These are phyloP conservation scores for Hypoxylon sp. DNA, from an alignment of 2,329 filamentous ascomycete genomes.

Conservation along the genomic window DNA sequence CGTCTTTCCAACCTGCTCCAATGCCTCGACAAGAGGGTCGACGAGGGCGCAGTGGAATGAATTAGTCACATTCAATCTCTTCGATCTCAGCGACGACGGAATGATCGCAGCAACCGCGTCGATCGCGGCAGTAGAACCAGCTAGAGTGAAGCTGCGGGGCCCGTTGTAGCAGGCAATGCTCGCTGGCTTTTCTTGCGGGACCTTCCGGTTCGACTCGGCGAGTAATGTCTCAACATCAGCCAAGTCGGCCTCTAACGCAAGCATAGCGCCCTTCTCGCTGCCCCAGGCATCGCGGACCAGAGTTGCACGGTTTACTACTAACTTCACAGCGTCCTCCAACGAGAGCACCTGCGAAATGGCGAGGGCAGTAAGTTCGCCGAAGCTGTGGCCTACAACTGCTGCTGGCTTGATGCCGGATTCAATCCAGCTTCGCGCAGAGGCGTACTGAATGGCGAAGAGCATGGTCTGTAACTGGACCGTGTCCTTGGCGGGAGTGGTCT, in stretches of 20 bases:
- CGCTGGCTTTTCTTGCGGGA: slow-evolving; percentile 24
- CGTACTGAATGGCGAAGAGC: slow-evolving; percentile 58
- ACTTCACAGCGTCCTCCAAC: slow-evolving; percentile 51
- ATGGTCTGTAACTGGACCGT: slow-evolving; percentile 54
- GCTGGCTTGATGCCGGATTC: slow-evolving; percentile 51
- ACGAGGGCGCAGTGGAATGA: slow-evolving; percentile 51
- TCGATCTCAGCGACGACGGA: slow-evolving; percentile 29
- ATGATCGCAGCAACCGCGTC: slow-evolving; percentile 45
- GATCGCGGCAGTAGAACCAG: slow-evolving; percentile 48
- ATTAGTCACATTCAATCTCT: slow-evolving; percentile 48
- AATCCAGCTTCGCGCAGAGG: slow-evolving; percentile 55
- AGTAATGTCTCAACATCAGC: slow-evolving; percentile 37
- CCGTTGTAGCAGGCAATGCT: slow-evolving; percentile 55
- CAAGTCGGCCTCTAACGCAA: slow-evolving; percentile 49
- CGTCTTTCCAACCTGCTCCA: slow-evolving; percentile 35
- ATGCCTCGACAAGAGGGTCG: slow-evolving; percentile 43
- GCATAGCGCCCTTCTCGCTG: slow-evolving; percentile 55
- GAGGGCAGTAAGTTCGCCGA: slow-evolving; percentile 59
- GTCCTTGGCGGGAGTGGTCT: slow-evolving; percentile 44
- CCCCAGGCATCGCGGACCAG: slow-evolving; percentile 54
- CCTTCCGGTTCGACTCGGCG: slow-evolving; percentile 27
- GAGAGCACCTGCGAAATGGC: slow-evolving; percentile 53
- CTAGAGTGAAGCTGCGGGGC: slow-evolving; percentile 50
- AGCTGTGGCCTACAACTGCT: slow-evolving; percentile 57
- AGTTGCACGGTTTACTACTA: slow-evolving; percentile 50